Evolutionary conservation across 768 basidiomycete species (phyloP).

Genomic region (Hydnum rufescens): DNA sequence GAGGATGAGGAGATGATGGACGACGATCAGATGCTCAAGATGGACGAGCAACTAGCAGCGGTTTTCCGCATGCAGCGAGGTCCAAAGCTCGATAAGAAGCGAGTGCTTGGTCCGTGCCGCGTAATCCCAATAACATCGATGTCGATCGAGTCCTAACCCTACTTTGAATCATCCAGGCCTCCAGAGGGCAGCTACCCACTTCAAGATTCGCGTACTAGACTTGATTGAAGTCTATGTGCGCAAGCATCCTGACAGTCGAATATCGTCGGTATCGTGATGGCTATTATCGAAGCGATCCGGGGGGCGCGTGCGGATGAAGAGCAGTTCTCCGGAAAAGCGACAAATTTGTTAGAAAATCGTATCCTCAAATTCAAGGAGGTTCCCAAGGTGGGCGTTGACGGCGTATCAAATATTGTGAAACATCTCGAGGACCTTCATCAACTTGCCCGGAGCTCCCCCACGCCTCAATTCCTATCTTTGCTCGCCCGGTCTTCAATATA

Average conservation of each 20-base stretch:
- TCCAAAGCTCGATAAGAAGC: constrained; percentile 26
- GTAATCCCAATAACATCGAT: neutral
- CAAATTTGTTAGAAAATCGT: constrained; percentile 53
- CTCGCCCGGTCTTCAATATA: constrained; percentile 56
- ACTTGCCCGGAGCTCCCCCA: constrained; percentile 41
- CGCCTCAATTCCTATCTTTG: constrained; percentile 36
- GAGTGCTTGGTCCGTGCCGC: constrained; percentile 37
- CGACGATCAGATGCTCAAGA: constrained; percentile 95
- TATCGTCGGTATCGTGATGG: constrained; percentile 48
- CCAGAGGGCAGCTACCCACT: constrained; percentile 81
- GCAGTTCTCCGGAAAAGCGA: constrained; percentile 77
- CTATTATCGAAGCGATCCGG: constrained; percentile 57
- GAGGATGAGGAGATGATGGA: constrained; percentile 61
- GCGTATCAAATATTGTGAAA: constrained; percentile 21
- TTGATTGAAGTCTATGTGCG: constrained; percentile 74
- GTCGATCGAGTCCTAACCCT: neutral
- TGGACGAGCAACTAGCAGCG: constrained; percentile 79
- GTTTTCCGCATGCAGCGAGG: constrained; percentile 34
- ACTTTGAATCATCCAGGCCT: constrained; percentile 32
- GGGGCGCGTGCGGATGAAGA: constrained; percentile 53
- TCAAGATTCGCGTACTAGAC: constrained; percentile 91
- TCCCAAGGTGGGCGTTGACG: constrained; percentile 30
- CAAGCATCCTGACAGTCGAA: constrained; percentile 54
- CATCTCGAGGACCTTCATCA: constrained; percentile 41
- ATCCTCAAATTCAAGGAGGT: constrained; percentile 56